These are phyloP conservation scores for Neurospora sp. DNA, from an alignment of 495 filamentous ascomycete species.

Conservation along the genomic window DNA sequence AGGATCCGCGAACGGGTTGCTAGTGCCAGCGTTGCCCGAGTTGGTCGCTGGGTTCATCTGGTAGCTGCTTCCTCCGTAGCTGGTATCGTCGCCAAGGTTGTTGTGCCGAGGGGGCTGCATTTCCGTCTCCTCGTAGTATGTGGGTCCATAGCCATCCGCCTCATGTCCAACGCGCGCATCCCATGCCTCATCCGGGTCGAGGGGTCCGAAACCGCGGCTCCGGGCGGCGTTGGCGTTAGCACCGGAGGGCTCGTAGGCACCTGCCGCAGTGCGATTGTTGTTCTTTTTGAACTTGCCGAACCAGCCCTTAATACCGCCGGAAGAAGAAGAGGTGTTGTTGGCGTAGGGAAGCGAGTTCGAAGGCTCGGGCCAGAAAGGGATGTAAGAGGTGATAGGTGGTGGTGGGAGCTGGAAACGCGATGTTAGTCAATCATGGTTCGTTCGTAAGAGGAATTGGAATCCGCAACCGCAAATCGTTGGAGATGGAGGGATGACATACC, in stretches of 20 bases:
- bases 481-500: constrained; percentile 24
- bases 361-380: constrained; percentile 35
- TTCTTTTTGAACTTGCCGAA: constrained; percentile 41
- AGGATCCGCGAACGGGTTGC: neutral
- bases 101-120: constrained; percentile 21
- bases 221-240: constrained; percentile 10
- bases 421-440: neutral
- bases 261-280: constrained; percentile 44
- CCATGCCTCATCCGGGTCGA: constrained; percentile 69
- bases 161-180: constrained; percentile 54
- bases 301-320: constrained; percentile 51
- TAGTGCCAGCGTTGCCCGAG: constrained; percentile 1
- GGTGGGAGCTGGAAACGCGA: constrained; percentile 39
- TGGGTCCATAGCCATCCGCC: constrained; percentile 41
- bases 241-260: constrained; percentile 49
- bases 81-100: neutral
- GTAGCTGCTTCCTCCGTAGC: constrained; percentile 22
- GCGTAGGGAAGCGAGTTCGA: constrained; percentile 26
- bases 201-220: constrained; percentile 34
- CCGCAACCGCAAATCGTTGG: neutral
- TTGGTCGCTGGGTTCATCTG: constrained; percentile 33
- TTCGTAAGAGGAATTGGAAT: neutral
- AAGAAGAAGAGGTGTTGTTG: constrained; percentile 35
- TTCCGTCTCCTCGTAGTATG: constrained; percentile 58
- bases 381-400: constrained; percentile 52